Conservation (phyloP, 176 grass and related monocot genomes). For the Metroxylon sagu region DNA sequence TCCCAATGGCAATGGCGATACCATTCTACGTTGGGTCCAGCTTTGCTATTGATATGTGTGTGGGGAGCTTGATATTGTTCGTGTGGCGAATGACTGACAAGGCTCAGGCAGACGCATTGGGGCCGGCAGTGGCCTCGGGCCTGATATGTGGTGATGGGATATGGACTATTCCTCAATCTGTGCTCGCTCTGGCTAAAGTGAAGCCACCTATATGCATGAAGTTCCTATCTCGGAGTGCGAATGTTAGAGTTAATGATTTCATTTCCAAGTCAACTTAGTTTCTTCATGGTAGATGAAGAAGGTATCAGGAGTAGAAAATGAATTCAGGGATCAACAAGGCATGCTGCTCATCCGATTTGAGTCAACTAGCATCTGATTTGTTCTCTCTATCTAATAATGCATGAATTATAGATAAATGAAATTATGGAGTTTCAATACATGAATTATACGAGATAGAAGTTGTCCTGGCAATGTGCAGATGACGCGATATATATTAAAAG, state of each 20-base stretch:
- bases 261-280: no score
- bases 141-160: constrained; percentile 13
- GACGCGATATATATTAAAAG: no score
- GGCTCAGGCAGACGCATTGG: constrained; percentile 3
- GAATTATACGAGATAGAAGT: no score
- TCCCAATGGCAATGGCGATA: constrained; percentile 16
- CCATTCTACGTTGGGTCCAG: constrained; percentile 13
- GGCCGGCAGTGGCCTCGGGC: constrained; percentile 2
- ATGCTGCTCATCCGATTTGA: no score
- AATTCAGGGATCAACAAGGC: no score
- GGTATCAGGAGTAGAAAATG: no score
- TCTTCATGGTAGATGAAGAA: no score
- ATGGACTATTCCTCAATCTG: constrained; percentile 3
- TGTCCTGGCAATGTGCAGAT: no score
- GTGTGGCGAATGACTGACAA: not conserved
- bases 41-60: constrained; percentile 11
- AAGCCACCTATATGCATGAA: constrained; percentile 21
- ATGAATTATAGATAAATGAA: no score
- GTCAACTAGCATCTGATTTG: no score
- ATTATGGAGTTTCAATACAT: no score
- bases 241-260: not conserved
- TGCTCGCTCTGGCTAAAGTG: constrained; percentile 3
- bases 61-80: constrained; percentile 10
- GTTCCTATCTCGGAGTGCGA: constrained; percentile 2
- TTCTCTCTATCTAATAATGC: no score